These are phyloP conservation scores for Vanilla planifolia DNA, from an alignment of 106 monocot species.

Conservation along the genomic window DNA sequence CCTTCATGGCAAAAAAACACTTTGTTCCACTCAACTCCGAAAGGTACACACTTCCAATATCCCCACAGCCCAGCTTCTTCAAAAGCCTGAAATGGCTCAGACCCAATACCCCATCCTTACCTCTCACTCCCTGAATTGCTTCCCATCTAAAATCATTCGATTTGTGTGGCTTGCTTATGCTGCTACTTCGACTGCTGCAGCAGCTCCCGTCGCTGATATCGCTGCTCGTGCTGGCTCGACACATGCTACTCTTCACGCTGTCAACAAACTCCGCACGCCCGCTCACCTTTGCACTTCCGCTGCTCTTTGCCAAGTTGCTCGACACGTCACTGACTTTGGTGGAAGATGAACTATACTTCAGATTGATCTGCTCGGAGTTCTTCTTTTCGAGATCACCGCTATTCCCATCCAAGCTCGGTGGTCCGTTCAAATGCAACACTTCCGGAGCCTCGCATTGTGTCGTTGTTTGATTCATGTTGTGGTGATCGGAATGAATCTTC, in stretches of 20 bases:
- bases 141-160: constrained; percentile 49
- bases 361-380: constrained; percentile 15
- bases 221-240: constrained; percentile 31
- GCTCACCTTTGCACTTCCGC: constrained; percentile 25
- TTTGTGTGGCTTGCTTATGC: constrained; percentile 45
- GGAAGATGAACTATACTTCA: constrained; percentile 18
- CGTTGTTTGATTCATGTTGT: constrained; percentile 3
- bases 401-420: constrained; percentile 3
- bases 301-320: constrained; percentile 20
- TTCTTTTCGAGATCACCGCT: constrained; percentile 19
- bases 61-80: constrained; percentile 47
- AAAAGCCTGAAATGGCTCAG: constrained; percentile 56
- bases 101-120: constrained; percentile 38
- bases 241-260: constrained; percentile 35
- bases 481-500: background rate
- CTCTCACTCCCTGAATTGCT: constrained; percentile 25
- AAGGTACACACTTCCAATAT: constrained; percentile 57
- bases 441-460: constrained; percentile 8
- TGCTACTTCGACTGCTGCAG: constrained; percentile 31
- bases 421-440: background rate
- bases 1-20: constrained; percentile 60
- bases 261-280: constrained; percentile 21
- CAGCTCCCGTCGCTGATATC: constrained; percentile 43
- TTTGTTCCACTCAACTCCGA: constrained; percentile 53
- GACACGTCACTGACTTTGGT: constrained; percentile 30